Conservation (phyloP, 164 flowering plant species). For the Aristolochia fimbriata region DNA sequence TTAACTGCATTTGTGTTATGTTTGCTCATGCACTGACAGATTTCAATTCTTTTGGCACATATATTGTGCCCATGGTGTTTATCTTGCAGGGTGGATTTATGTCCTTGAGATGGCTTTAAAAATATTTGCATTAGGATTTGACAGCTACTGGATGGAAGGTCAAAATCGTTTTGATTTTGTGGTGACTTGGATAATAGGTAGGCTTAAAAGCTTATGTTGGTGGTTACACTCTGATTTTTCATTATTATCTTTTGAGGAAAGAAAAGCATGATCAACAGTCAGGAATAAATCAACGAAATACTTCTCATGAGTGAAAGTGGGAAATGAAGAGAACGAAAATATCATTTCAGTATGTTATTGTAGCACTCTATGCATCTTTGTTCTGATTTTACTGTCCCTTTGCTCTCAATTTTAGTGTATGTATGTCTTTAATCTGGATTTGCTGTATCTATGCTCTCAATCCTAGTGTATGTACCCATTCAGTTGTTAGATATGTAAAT, state of each 20-base stretch:
- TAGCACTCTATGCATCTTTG: constrained; percentile 39
- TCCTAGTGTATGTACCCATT: too few species aligned
- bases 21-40: background rate
- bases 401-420: background rate
- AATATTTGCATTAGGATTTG: constrained; percentile 65
- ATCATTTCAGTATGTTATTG: too few species aligned
- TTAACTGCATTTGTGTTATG: too few species aligned
- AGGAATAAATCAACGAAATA: too few species aligned
- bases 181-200: constrained; percentile 88
- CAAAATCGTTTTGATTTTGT: constrained; percentile 92
- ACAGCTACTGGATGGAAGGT: constrained; percentile 89
- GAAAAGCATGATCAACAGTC: too few species aligned
- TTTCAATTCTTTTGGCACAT: background rate
- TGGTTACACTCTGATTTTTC: too few species aligned
- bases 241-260: too few species aligned
- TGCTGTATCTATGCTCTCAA: too few species aligned
- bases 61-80: constrained; percentile 9
- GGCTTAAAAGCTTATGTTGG: constrained; percentile 1
- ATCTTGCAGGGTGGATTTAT: constrained; percentile 80
- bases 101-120: constrained; percentile 85
- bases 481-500: too few species aligned
- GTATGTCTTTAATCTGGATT: too few species aligned
- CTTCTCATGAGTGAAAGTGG: too few species aligned
- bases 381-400: constrained; percentile 27
- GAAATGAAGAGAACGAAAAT: too few species aligned